A percentile compares a stretch with the other conserved stretches of the same genome.
Conservation (phyloP, 1,139 yeast species). For the Sugiyamaella xylanicola region DNA sequence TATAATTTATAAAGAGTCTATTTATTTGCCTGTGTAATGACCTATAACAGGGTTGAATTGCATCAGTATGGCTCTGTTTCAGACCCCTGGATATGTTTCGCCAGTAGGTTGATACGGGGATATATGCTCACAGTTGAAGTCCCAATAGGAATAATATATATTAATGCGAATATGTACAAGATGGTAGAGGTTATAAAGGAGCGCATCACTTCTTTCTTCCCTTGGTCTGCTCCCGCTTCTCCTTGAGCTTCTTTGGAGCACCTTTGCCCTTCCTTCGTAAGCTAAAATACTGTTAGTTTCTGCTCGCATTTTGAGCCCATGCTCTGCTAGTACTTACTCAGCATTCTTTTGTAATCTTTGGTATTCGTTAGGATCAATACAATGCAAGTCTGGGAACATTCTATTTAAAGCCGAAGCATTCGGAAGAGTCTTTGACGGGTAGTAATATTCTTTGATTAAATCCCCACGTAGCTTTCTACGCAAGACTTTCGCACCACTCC, state of each 20-base stretch:
- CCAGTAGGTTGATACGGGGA: too few relatives aligned
- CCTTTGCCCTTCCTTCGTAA: constrained; percentile 34
- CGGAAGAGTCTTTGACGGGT: constrained; percentile 46
- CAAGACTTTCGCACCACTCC: constrained; percentile 79
- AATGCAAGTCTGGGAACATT: constrained; percentile 58
- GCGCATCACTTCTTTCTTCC: constrained; percentile 24
- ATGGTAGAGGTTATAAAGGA: neutral
- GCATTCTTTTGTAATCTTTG: constrained; percentile 46
- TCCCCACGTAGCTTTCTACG: constrained; percentile 78
- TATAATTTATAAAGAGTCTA: too few relatives aligned
- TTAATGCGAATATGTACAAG: constrained; percentile 13
- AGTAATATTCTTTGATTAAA: constrained; percentile 70
- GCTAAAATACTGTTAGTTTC: constrained; percentile 16
- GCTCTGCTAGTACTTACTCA: constrained; percentile 32
- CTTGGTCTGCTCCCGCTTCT: constrained; percentile 23
- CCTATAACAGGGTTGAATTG: too few relatives aligned
- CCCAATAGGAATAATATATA: neutral
- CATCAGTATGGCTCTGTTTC: too few relatives aligned
- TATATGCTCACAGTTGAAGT: neutral
- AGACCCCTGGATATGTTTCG: too few relatives aligned
- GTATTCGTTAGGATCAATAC: constrained; percentile 73
- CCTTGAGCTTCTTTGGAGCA: constrained; percentile 33
- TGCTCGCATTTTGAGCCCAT: too few relatives aligned
- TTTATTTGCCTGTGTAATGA: too few relatives aligned
- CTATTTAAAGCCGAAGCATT: constrained; percentile 64